Conservation (phyloP, 192 early-diverging fungal genomes). For the Podila minutissima region DNA sequence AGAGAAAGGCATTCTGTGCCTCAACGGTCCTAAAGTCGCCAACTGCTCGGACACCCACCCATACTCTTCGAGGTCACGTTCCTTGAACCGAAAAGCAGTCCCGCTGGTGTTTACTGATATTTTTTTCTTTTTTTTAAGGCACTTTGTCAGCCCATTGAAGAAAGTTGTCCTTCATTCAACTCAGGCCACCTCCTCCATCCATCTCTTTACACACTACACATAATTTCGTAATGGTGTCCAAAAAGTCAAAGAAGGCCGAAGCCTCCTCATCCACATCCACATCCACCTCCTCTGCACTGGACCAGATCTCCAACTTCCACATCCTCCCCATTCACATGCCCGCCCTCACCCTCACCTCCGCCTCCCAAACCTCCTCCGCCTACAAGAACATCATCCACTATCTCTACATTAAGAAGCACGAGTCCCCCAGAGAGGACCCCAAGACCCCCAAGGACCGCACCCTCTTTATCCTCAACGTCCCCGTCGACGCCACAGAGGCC, state of each 20-base stretch:
- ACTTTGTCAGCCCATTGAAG: no score
- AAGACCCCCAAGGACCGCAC: conserved; percentile 68
- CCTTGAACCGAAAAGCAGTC: no score
- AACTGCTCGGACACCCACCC: no score
- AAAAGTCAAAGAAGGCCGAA: conserved; percentile 33
- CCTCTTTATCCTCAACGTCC: conserved; percentile 75
- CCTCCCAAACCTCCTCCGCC: conserved; percentile 5
- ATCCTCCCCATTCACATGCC: conserved; percentile 47
- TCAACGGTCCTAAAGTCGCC: no score
- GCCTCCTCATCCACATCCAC: background rate
- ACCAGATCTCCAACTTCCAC: conserved; percentile 43
- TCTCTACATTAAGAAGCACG: conserved; percentile 54
- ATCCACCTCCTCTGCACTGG: conserved; percentile 7
- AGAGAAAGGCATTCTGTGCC: no score
- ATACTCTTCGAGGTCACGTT: no score
- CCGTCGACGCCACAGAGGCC: conserved; percentile 71
- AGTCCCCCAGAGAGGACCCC: conserved; percentile 38
- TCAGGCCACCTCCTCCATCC: background rate
- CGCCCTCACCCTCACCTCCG: conserved; percentile 12
- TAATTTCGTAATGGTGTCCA: conserved; percentile 25
- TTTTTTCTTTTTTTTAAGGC: no score
- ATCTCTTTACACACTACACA: background rate
- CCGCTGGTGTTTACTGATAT: no score
- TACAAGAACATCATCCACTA: conserved; percentile 51
- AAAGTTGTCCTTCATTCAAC: no score